Conservation (phyloP, 2,329 filamentous ascomycete species). For the Pezicula radicicola region DNA sequence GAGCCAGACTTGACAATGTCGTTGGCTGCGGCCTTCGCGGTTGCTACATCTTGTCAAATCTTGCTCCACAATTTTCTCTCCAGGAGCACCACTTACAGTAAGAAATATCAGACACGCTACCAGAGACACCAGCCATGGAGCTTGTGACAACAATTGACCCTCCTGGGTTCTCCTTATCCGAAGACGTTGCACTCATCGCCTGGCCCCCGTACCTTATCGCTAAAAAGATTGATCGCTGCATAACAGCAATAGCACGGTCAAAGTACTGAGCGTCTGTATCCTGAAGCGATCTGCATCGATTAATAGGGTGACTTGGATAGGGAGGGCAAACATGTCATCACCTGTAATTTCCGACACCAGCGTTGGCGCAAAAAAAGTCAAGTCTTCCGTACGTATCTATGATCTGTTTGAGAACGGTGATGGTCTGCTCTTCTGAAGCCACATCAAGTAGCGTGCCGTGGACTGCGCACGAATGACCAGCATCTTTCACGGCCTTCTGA, state of each 20-base stretch:
- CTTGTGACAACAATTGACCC: conserved; percentile 8
- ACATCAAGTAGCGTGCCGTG: conserved; percentile 5
- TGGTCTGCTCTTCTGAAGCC: conserved; percentile 4
- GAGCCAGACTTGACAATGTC: too few relatives aligned
- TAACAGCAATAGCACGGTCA: conserved; percentile 1
- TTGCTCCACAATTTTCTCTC: too few relatives aligned
- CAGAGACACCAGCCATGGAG: too few relatives aligned
- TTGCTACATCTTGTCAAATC: too few relatives aligned
- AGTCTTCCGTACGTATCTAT: conserved; percentile 5
- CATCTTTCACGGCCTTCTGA: neutral
- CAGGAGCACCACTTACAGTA: too few relatives aligned
- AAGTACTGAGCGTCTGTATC: neutral
- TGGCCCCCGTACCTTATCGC: conserved; percentile 17
- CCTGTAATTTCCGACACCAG: conserved; percentile 12
- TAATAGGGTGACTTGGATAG: neutral
- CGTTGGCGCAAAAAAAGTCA: conserved; percentile 21
- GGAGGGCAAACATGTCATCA: neutral
- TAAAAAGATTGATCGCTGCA: conserved; percentile 15
- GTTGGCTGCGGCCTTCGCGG: too few relatives aligned
- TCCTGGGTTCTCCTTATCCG: conserved; percentile 5
- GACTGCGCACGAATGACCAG: neutral
- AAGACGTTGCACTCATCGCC: conserved; percentile 10
- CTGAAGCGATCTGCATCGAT: neutral
- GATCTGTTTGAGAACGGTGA: neutral
- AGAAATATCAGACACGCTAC: too few relatives aligned